Conservation (phyloP, 257 asterid species). For the Apocynum venetum region DNA sequence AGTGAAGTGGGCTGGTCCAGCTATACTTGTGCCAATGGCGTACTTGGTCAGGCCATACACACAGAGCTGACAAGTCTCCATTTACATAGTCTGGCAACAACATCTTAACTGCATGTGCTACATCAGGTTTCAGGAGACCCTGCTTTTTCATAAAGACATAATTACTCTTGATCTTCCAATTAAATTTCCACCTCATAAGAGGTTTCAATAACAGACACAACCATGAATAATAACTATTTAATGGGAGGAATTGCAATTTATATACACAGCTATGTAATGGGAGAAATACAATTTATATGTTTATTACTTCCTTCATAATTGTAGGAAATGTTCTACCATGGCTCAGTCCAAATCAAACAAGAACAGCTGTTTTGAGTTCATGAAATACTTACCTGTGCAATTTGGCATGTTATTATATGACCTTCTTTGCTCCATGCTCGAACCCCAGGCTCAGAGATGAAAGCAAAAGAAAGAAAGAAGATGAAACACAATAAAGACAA, state of each 20-base stretch:
- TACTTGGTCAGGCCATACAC: conserved; percentile 96
- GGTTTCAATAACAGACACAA: too few species aligned
- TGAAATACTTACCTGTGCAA: conserved; percentile 64
- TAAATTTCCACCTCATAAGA: too few species aligned
- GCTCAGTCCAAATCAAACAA: background rate
- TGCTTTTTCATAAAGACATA: conserved; percentile 12
- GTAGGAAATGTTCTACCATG: background rate
- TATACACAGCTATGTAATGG: too few species aligned
- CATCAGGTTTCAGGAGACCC: conserved; percentile 66
- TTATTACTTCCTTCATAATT: too few species aligned
- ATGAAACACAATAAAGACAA: conserved; percentile 20
- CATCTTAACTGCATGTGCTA: conserved; percentile 58
- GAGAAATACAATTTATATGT: too few species aligned
- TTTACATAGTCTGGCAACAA: conserved; percentile 65
- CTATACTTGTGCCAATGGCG: conserved; percentile 81
- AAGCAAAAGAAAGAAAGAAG: conserved; percentile 30
- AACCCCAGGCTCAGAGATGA: conserved; percentile 36
- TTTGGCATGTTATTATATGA: conserved; percentile 77
- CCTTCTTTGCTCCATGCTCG: conserved; percentile 95
- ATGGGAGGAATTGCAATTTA: too few species aligned
- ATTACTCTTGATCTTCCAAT: too few species aligned
- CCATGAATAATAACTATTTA: too few species aligned
- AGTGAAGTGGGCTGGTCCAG: conserved; percentile 92
- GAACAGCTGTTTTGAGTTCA: background rate
- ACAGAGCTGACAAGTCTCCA: conserved; percentile 70